Conservation (phyloP, 257 asterid genomes). For the Solanum chmielewskii region DNA sequence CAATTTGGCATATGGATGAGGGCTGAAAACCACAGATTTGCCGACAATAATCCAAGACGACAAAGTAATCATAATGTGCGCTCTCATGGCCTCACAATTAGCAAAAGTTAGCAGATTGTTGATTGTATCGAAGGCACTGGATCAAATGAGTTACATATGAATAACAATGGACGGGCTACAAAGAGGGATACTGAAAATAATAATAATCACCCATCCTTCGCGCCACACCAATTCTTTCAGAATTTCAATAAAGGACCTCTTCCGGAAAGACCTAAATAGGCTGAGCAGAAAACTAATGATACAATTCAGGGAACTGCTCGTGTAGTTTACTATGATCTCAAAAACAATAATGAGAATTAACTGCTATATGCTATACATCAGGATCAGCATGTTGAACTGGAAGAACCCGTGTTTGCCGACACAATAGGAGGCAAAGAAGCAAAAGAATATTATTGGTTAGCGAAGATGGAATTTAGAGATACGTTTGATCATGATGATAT, state of each 20-base stretch:
- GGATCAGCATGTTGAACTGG: neutral
- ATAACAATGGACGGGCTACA: neutral
- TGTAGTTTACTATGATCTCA: too few species aligned
- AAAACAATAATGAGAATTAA: too few species aligned
- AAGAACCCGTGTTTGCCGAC: neutral
- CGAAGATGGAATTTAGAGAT: neutral
- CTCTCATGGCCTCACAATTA: neutral
- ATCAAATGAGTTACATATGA: neutral
- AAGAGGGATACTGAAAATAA: neutral
- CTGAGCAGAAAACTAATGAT: neutral
- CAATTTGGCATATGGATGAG: neutral
- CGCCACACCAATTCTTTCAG: neutral
- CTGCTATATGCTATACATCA: neutral
- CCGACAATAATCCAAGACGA: too few species aligned
- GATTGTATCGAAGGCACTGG: neutral
- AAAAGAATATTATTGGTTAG: neutral
- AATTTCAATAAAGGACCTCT: neutral
- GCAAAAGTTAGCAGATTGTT: neutral
- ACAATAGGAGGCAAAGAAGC: neutral
- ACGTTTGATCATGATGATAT: neutral
- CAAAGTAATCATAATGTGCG: neutral
- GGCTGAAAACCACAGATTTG: too few species aligned
- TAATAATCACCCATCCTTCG: neutral
- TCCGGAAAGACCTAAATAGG: accelerated
- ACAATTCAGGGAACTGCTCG: neutral